These are phyloP conservation scores for Metschnikowia anglica DNA, from an alignment of 805 yeast species.

Conservation along the genomic window DNA sequence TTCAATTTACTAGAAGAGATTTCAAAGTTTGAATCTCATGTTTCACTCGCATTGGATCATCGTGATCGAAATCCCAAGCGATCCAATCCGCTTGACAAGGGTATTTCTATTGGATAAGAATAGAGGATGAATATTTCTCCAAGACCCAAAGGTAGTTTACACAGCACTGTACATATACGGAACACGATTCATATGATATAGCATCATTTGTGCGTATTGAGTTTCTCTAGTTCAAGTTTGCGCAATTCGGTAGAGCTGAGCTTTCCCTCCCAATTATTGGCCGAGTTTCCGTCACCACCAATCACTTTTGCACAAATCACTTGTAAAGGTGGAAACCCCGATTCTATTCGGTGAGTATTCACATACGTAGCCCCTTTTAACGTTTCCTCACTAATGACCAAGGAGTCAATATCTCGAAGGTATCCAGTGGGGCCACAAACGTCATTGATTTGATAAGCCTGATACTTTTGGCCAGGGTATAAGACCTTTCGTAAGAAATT, in stretches of 20 bases:
- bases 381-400: conserved; percentile 82
- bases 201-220: neutral
- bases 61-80: conserved; percentile 70
- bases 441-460: conserved; percentile 68
- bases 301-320: conserved; percentile 47
- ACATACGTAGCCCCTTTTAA: conserved; percentile 69
- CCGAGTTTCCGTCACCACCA: conserved; percentile 52
- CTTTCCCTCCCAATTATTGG: conserved; percentile 60
- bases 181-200: neutral
- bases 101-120: conserved; percentile 39
- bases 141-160: neutral
- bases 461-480: conserved; percentile 47
- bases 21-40: conserved; percentile 39
- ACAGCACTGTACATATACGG: neutral
- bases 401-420: conserved; percentile 68
- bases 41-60: conserved; percentile 77
- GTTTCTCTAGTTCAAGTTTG: conserved; percentile 23
- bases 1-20: conserved; percentile 56
- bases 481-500: conserved; percentile 47
- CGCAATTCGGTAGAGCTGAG: conserved; percentile 84
- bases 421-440: conserved; percentile 93
- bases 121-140: neutral
- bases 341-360: conserved; percentile 60
- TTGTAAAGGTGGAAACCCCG: conserved; percentile 51
- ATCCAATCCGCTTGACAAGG: conserved; percentile 38